Evolutionary conservation across 352 stramenopile species (phyloP).

Genomic region (Phytophthora colocasiae): DNA sequence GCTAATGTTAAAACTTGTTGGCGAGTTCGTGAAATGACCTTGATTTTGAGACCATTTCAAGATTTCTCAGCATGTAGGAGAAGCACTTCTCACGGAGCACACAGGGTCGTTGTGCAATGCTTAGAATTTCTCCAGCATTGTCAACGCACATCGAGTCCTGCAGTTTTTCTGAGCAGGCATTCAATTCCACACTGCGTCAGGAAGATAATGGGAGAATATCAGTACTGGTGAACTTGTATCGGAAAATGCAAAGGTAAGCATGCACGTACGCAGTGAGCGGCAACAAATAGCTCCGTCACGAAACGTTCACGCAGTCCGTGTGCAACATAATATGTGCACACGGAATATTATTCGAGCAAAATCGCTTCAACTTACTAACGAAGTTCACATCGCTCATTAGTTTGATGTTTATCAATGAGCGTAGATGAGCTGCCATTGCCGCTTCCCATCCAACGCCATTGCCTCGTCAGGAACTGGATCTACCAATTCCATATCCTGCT

Average conservation of each 20-base stretch:
- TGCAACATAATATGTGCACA: no score
- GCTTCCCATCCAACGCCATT: conserved; percentile 28
- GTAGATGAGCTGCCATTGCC: conserved; percentile 65
- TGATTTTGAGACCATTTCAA: conserved; percentile 96
- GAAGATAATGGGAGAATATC: not conserved
- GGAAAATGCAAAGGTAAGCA: not conserved
- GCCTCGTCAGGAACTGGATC: conserved; percentile 27
- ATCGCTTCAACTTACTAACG: conserved; percentile 53
- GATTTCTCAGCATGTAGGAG: conserved; percentile 96
- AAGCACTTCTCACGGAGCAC: conserved; percentile 93
- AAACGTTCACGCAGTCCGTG: conserved; percentile 91
- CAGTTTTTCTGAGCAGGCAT: conserved; percentile 93
- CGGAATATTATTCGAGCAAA: conserved; percentile 94
- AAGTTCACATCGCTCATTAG: conserved; percentile 88
- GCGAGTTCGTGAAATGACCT: conserved; percentile 97
- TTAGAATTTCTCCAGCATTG: conserved; percentile 95
- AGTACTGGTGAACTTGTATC: not conserved
- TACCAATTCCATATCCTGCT: not conserved
- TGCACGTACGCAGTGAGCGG: conserved; percentile 69
- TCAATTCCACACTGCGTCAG: conserved; percentile 65
- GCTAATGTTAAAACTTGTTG: conserved; percentile 56
- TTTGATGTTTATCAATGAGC: conserved; percentile 73
- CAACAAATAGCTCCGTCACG: conserved; percentile 92
- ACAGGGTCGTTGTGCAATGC: conserved; percentile 92
- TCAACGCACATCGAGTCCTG: conserved; percentile 93